Base-by-base conservation (phyloP, 2,329 filamentous ascomycete species). In the Aspergillus tamarii region DNA sequence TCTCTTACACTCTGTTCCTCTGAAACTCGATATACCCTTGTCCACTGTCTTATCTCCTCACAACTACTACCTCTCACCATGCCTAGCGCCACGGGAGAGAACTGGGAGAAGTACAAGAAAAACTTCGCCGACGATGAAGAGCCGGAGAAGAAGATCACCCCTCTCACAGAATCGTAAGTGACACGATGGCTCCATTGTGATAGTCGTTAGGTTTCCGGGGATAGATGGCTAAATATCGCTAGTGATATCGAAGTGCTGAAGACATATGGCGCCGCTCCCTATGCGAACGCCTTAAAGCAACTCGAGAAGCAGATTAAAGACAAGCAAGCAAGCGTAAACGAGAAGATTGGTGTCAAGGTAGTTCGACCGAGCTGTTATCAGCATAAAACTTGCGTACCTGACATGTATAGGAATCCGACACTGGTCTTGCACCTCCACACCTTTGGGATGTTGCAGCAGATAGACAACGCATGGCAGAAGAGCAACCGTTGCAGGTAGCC, bases 271-370 rank as follows among this genome's bases (percentile, higher is more conserved):
- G 94, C 94, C 41, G 95, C 95, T 63, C 95, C 95, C 36, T 99
- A 99, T 76, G 94, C 93, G 70, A 90, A 92, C 55, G 91, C 93
- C 65, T 84, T 99, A 76, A 97, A 97, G 87, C 96, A 95, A 83
- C 91, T 99, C 67, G 95, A 99, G 83, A 96, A 98, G 81, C 92
- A 97, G 83, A 98, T 99, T 85, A 99, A 98, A 81, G 95, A 99
- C 80, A 96, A 96, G 81, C 95, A 99, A 82, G 91, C 92, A 75
- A 97, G 93, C 67, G 94, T 99, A 66, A 96, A 99, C 72, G 95
- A 99, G 83, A 99, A 99, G 88, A 98, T 99, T 72, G 95, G 88
- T 73, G 80, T 81, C 21, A 82, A 82, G 77, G 78, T 80, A 75
- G 65, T 59, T 64, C 61, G 61, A 39, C 16, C 57, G 36, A 41